phyloP scores from a whole-genome alignment of 1,284 basidiomycete species.

The Bjerkandera adusta region DNA sequence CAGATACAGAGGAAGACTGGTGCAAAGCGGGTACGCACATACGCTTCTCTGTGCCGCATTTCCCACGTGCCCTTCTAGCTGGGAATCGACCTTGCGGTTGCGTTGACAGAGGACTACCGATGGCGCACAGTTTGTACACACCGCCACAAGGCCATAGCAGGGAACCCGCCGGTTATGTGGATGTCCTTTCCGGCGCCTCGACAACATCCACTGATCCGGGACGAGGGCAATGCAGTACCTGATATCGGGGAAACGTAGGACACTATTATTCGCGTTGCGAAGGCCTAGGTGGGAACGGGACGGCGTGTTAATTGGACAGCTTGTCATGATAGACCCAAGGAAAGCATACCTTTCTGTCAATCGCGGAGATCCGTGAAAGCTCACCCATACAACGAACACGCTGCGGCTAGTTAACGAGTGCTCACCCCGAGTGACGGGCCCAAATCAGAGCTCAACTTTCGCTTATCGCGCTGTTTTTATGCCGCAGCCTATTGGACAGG shows the following conservation, averaged over 20 bases:
- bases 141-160: constrained; percentile 8
- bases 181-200: not conserved
- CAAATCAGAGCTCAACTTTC: too few species aligned
- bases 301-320: not conserved
- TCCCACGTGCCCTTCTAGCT: constrained; percentile 14
- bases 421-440: too few species aligned
- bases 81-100: constrained; percentile 15
- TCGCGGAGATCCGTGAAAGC: too few species aligned
- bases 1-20: constrained; percentile 4
- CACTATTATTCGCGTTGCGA: constrained; percentile 6
- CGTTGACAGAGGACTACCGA: constrained; percentile 4
- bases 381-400: too few species aligned
- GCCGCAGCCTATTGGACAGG: not conserved
- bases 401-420: too few species aligned
- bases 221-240: constrained; percentile 12
- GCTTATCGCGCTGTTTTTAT: not conserved
- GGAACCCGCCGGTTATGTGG: constrained; percentile 1
- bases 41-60: constrained; percentile 6
- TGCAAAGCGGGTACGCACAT: not conserved
- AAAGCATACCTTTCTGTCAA: too few species aligned
- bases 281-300: not conserved
- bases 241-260: constrained; percentile 16
- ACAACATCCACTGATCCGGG: constrained; percentile 6
- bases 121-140: constrained; percentile 10
- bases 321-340: too few species aligned